These are phyloP conservation scores for Cinchona pubescens DNA, from an alignment of 257 asterid species.

Conservation along the genomic window DNA sequence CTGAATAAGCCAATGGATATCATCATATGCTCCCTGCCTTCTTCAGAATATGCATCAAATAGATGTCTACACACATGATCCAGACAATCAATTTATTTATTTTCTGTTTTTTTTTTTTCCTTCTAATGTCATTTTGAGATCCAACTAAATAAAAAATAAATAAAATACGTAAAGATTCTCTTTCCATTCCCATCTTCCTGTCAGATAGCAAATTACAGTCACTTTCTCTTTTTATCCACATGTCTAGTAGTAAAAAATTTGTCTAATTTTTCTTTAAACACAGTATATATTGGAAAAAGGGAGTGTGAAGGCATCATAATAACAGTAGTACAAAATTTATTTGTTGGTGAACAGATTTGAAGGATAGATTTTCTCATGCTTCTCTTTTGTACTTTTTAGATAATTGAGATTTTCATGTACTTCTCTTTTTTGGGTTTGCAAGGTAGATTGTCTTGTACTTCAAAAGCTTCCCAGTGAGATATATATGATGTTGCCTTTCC, in stretches of 20 bases:
- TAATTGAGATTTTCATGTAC: constrained; percentile 10
- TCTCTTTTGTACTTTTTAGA: neutral
- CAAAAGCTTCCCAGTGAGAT: constrained; percentile 28
- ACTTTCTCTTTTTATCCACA: neutral
- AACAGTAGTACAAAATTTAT: neutral
- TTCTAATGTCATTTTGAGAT: neutral
- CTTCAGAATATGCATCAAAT: constrained; percentile 7
- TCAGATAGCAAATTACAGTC: neutral
- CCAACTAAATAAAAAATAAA: neutral
- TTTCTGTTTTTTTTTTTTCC: neutral
- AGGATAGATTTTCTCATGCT: neutral
- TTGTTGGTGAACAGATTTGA: neutral
- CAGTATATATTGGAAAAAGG: neutral
- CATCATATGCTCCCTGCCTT: constrained; percentile 11
- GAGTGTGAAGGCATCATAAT: neutral
- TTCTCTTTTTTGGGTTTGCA: neutral
- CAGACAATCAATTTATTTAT: neutral
- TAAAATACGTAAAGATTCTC: constrained; percentile 21
- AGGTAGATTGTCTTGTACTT: constrained; percentile 31
- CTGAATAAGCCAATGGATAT: constrained; percentile 35
- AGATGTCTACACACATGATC: constrained; percentile 12
- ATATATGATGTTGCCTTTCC: constrained; percentile 32
- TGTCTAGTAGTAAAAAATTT: neutral
- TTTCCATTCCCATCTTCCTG: neutral
- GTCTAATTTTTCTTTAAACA: neutral